These are phyloP conservation scores for Elasticomyces elasticus DNA, from an alignment of 495 filamentous ascomycete species.

Conservation along the genomic window DNA sequence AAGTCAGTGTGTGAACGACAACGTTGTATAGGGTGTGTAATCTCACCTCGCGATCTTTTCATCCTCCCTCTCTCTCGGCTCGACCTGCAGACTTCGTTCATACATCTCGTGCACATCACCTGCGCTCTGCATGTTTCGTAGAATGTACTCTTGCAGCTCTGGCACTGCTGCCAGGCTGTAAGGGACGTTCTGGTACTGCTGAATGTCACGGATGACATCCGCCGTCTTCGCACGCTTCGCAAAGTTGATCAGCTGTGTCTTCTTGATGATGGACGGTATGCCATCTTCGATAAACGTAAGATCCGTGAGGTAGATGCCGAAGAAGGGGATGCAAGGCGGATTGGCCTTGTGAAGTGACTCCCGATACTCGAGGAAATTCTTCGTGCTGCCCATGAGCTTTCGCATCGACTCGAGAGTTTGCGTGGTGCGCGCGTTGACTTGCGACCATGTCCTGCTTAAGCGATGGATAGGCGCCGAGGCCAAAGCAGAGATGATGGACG, in stretches of 20 bases:
- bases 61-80: slow-evolving; percentile 91
- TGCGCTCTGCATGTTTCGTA: slow-evolving; percentile 85
- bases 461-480: slow-evolving; percentile 91
- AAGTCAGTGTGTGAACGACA: background rate
- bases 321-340: slow-evolving; percentile 96
- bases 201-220: slow-evolving; percentile 94
- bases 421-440: slow-evolving; percentile 75
- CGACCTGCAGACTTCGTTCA: slow-evolving; percentile 81
- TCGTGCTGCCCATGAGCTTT: slow-evolving; percentile 89
- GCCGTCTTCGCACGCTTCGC: slow-evolving; percentile 95
- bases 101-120: slow-evolving; percentile 99
- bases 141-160: slow-evolving; percentile 93
- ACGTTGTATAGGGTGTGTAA: background rate
- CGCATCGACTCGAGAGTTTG: slow-evolving; percentile 80
- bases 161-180: slow-evolving; percentile 80
- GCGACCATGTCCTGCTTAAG: slow-evolving; percentile 86
- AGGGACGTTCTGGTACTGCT: slow-evolving; percentile 94
- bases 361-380: slow-evolving; percentile 95
- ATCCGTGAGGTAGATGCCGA: slow-evolving; percentile 97
- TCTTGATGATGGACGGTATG: slow-evolving; percentile 89
- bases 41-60: slow-evolving; percentile 78
- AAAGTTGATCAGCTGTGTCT: slow-evolving; percentile 94
- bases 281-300: slow-evolving; percentile 98
- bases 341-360: slow-evolving; percentile 86
- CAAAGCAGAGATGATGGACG: slow-evolving; percentile 95